Evolutionary conservation across 2,329 filamentous ascomycete species (phyloP).

Genomic region (Leptographium lundbergii): DNA sequence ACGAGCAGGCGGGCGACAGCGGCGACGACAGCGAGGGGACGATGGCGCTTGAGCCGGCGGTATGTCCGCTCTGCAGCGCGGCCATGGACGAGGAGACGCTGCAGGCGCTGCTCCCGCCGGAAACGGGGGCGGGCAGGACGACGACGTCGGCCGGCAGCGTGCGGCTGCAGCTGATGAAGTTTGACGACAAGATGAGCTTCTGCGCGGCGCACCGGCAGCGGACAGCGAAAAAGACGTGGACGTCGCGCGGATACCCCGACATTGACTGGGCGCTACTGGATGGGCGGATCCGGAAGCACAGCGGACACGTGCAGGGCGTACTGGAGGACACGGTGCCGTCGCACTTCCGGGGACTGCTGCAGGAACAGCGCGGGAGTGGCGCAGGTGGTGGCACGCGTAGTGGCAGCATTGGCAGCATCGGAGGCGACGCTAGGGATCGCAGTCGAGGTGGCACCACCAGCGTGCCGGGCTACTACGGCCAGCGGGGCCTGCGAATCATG

Average conservation of each 20-base stretch:
- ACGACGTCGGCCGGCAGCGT: conserved; percentile 16
- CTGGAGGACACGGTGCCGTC: conserved; percentile 43
- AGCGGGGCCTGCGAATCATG: conserved; percentile 59
- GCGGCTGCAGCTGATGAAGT: conserved; percentile 26
- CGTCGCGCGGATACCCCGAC: conserved; percentile 48
- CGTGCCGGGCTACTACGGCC: conserved; percentile 74
- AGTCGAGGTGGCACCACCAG: conserved; percentile 24
- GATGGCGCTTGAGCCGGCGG: conserved; percentile 3
- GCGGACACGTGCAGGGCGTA: conserved; percentile 41
- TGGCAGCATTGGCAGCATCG: conserved; percentile 30
- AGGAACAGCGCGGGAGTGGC: conserved; percentile 32
- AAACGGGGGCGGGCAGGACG: not conserved
- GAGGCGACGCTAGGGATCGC: conserved; percentile 34
- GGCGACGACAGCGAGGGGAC: conserved; percentile 3
- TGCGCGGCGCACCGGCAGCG: conserved; percentile 49
- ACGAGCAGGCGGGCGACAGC: not conserved
- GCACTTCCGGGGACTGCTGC: conserved; percentile 46
- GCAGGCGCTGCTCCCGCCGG: conserved; percentile 13
- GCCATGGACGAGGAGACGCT: conserved; percentile 43
- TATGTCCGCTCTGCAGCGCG: conserved; percentile 57
- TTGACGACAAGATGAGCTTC: conserved; percentile 48
- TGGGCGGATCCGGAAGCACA: conserved; percentile 43
- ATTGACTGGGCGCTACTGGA: conserved; percentile 58
- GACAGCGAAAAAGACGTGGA: conserved; percentile 36
- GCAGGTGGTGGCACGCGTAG: not conserved